Evolutionary conservation across 306 rosid species (phyloP).

Genomic region (Quercus engelmannii): DNA sequence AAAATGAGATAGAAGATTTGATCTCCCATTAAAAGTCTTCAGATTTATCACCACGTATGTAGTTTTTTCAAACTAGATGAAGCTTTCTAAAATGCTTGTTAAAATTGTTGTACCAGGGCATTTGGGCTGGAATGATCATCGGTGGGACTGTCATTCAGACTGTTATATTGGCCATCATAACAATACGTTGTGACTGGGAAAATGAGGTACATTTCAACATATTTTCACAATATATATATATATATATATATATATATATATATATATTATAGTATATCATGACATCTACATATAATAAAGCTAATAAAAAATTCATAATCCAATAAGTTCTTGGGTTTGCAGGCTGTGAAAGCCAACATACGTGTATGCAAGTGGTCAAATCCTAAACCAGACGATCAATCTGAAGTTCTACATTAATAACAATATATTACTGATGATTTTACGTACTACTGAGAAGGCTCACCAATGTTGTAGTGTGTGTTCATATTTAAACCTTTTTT

Average conservation of each 20-base stretch:
- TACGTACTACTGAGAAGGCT: not conserved
- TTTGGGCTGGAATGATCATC: constrained; percentile 75
- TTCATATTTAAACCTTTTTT: too few species aligned
- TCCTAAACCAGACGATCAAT: constrained; percentile 3
- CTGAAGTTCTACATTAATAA: not conserved
- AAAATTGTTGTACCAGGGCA: constrained; percentile 36
- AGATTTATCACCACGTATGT: too few species aligned
- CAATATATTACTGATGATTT: not conserved
- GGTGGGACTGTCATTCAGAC: constrained; percentile 72
- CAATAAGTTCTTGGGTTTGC: not conserved
- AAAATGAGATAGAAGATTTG: too few species aligned
- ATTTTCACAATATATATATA: too few species aligned
- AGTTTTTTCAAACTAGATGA: too few species aligned
- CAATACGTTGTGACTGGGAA: constrained; percentile 52
- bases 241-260: too few species aligned
- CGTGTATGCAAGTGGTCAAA: constrained; percentile 42
- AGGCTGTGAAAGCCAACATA: constrained; percentile 39
- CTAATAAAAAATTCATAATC: too few species aligned
- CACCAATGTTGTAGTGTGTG: not conserved
- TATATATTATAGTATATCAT: too few species aligned
- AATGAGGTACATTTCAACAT: constrained; percentile 39
- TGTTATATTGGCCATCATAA: constrained; percentile 34
- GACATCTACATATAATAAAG: too few species aligned
- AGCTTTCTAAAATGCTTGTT: too few species aligned
- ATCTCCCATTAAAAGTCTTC: too few species aligned